A percentile compares a stretch with the other conserved stretches of the same genome.
Conservation (phyloP, 1,284 basidiomycete species). For the Sporisorium sorghi region DNA sequence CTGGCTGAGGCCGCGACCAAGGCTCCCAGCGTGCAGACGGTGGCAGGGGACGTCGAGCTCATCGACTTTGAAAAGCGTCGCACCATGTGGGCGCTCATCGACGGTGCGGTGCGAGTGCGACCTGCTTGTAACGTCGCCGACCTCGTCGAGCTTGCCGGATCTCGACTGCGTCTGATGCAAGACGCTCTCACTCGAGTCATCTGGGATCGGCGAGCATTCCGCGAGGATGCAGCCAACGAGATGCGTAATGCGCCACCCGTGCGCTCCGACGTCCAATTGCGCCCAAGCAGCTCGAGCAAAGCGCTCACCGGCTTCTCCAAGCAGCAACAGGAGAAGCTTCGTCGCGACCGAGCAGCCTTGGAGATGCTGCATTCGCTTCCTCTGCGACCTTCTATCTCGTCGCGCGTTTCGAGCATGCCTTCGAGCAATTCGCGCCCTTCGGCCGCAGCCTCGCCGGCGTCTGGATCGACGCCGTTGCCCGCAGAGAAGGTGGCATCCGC, state of each 20-base stretch:
- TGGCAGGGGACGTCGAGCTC: conserved; percentile 43
- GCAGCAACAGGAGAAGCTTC: conserved; percentile 61
- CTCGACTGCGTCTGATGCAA: conserved; percentile 57
- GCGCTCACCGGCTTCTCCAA: conserved; percentile 48
- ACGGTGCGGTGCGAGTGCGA: conserved; percentile 50
- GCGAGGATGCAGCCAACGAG: conserved; percentile 62
- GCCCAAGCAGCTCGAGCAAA: conserved; percentile 35
- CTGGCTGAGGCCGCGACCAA: conserved; percentile 57
- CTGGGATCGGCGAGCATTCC: conserved; percentile 62
- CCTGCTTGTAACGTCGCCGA: conserved; percentile 37
- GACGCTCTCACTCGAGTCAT: conserved; percentile 47
- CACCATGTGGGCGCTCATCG: conserved; percentile 59
- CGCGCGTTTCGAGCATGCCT: conserved; percentile 50
- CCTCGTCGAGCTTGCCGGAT: conserved; percentile 56
- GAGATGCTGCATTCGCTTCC: conserved; percentile 34
- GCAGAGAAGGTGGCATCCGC: conserved; percentile 19
- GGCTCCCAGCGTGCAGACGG: conserved; percentile 25
- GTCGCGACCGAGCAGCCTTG: conserved; percentile 53
- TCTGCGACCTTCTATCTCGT: conserved; percentile 37
- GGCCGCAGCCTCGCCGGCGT: conserved; percentile 13
- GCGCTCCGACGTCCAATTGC: conserved; percentile 25
- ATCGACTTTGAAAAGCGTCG: conserved; percentile 65
- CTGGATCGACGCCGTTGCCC: conserved; percentile 10
- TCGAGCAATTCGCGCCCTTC: conserved; percentile 16
- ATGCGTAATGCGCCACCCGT: conserved; percentile 46